Evolutionary conservation across 2,329 filamentous ascomycete genomes (phyloP).

Genomic region (Orbilia blumenaviensis): DNA sequence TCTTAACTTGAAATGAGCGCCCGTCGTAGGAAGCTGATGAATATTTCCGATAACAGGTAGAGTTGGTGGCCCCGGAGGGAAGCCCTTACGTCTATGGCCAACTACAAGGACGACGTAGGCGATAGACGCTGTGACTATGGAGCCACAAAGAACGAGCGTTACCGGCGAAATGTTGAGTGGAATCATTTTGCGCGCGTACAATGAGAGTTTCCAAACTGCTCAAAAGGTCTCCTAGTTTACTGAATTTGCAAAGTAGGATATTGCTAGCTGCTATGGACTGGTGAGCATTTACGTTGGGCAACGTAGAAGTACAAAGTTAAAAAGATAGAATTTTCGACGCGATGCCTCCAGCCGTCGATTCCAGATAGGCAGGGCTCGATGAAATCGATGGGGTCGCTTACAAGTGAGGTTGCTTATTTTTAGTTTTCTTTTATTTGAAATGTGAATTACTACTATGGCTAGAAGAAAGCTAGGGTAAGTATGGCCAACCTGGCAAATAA

Average conservation of each 20-base stretch:
- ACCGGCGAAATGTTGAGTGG: constrained; percentile 10
- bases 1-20: constrained; percentile 58
- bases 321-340: background rate
- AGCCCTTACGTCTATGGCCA: constrained; percentile 16
- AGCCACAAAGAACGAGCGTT: background rate
- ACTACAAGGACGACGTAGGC: constrained; percentile 20
- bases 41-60: constrained; percentile 63
- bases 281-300: background rate
- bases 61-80: constrained; percentile 61
- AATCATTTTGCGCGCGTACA: background rate
- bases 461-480: no score
- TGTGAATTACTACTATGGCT: no score
- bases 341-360: background rate
- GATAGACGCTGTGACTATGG: constrained; percentile 8
- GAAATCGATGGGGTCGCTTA: background rate
- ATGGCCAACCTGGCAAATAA: background rate
- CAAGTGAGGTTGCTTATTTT: background rate
- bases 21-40: constrained; percentile 60
- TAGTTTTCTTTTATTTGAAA: background rate
- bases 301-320: background rate
- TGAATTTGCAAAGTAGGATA: background rate
- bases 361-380: background rate
- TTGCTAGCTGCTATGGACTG: background rate
- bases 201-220: background rate
- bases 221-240: background rate